These are phyloP conservation scores for Blepharisma undulans DNA, from an alignment of 169 alveolate species.

Conservation along the genomic window DNA sequence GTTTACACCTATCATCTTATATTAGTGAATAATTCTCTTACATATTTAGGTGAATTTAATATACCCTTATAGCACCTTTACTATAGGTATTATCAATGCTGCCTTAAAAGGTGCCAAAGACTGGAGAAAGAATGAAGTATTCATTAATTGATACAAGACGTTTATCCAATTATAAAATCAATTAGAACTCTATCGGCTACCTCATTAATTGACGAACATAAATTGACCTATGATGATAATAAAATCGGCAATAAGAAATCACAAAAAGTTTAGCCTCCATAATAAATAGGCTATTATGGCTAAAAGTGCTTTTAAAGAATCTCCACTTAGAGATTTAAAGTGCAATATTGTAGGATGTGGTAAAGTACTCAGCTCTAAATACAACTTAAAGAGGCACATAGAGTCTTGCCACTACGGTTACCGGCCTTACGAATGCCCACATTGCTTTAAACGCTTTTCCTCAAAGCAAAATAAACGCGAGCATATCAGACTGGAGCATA, in stretches of 20 bases:
- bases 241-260: neutral
- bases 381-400: constrained; percentile 38
- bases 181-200: neutral
- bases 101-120: neutral
- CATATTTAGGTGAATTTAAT: neutral
- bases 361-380: constrained; percentile 7
- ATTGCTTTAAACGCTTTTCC: constrained; percentile 39
- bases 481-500: constrained; percentile 23
- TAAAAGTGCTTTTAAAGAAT: neutral
- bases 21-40: neutral
- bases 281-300: neutral
- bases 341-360: constrained; percentile 23
- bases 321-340: neutral
- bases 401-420: constrained; percentile 40
- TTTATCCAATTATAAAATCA: neutral
- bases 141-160: neutral
- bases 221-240: neutral
- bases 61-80: neutral
- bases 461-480: constrained; percentile 40
- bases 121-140: neutral
- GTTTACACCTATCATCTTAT: neutral
- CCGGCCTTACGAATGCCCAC: constrained; percentile 35
- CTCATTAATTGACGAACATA: neutral
- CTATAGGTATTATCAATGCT: neutral
- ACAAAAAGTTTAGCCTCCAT: neutral